Conservation (phyloP, 192 early-diverging fungal genomes). For the Coemansia sp. region DNA sequence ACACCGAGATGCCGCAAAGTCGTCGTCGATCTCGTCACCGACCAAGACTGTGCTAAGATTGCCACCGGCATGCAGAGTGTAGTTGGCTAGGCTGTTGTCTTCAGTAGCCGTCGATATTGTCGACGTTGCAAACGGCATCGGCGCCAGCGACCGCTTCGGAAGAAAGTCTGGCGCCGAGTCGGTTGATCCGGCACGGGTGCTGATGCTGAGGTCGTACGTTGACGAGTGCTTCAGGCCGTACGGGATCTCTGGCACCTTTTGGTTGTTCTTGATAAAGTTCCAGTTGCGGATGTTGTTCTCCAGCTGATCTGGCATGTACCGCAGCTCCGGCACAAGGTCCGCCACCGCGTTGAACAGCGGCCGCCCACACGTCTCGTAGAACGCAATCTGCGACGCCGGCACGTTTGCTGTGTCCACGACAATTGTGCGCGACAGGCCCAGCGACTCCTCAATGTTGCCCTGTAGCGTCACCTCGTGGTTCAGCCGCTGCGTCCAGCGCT, state of each 20-base stretch:
- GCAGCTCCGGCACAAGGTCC: constrained; percentile 49
- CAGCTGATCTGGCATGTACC: constrained; percentile 47
- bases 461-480: constrained; percentile 69
- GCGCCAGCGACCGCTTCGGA: constrained; percentile 21
- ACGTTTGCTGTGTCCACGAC: constrained; percentile 37
- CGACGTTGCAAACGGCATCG: constrained; percentile 5
- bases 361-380: constrained; percentile 50
- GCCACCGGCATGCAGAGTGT: constrained; percentile 35
- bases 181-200: constrained; percentile 46
- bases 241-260: constrained; percentile 46
- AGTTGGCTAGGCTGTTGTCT: constrained; percentile 22
- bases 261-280: constrained; percentile 46
- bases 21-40: constrained; percentile 2
- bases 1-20: constrained; percentile 2
- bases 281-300: constrained; percentile 53
- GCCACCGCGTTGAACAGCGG: constrained; percentile 51
- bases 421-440: constrained; percentile 58
- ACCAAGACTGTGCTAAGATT: background rate
- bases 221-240: constrained; percentile 50
- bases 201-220: constrained; percentile 39
- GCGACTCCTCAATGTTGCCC: constrained; percentile 69
- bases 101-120: constrained; percentile 11
- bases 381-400: constrained; percentile 48
- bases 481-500: constrained; percentile 66
- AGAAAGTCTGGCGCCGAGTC: constrained; percentile 52